Conservation (phyloP, 768 basidiomycete species). For the Sarcodon aspratus region DNA sequence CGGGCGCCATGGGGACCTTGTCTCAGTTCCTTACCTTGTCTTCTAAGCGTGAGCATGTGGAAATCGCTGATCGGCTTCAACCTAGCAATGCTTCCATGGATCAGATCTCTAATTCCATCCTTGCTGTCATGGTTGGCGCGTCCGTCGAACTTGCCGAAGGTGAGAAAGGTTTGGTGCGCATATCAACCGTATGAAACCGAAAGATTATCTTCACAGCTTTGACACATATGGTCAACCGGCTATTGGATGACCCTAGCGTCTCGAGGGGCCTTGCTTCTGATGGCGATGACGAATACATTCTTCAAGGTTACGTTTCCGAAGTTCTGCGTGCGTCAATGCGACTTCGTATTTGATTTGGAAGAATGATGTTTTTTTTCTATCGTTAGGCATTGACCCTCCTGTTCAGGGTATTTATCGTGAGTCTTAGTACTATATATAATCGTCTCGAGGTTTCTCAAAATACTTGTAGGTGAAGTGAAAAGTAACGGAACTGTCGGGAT, state of each 20-base stretch:
- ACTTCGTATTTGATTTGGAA: too few relatives aligned
- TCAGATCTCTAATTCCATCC: constrained; percentile 52
- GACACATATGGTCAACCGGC: background rate
- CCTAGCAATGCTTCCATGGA: constrained; percentile 46
- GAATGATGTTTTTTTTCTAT: too few relatives aligned
- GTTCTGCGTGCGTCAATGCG: constrained; percentile 34
- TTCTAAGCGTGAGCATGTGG: constrained; percentile 29
- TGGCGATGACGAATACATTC: constrained; percentile 27
- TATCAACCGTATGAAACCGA: constrained; percentile 2
- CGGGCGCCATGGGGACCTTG: constrained; percentile 36
- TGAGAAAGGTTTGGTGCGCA: constrained; percentile 21
- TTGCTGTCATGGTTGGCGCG: constrained; percentile 59
- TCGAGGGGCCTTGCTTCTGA: constrained; percentile 21
- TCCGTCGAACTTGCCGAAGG: constrained; percentile 64
- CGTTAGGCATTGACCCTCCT: constrained; percentile 41
- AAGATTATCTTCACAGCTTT: constrained; percentile 6
- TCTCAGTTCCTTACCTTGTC: constrained; percentile 38
- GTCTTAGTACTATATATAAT: too few relatives aligned
- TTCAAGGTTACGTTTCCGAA: constrained; percentile 57
- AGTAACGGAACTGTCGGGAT: constrained; percentile 32
- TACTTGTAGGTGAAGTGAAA: too few relatives aligned
- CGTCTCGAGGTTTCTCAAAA: too few relatives aligned
- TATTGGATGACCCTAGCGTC: constrained; percentile 5
- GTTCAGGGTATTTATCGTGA: constrained; percentile 61
- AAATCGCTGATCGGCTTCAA: constrained; percentile 44